These are phyloP conservation scores for Termitomyces sp. DNA, from an alignment of 768 basidiomycete species.

Conservation along the genomic window DNA sequence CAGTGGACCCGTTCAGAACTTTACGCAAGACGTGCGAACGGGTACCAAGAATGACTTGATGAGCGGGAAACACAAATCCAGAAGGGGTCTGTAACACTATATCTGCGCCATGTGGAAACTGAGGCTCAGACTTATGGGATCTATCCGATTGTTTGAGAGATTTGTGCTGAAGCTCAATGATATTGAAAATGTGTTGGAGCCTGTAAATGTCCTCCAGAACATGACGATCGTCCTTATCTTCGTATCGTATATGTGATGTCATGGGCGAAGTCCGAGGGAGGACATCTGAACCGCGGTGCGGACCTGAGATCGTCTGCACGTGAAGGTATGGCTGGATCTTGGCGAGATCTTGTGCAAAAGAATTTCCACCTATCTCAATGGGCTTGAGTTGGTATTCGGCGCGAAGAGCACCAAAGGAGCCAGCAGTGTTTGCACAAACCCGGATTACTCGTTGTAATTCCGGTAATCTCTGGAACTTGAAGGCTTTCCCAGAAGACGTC, in stretches of 20 bases:
- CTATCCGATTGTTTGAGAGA: constrained; percentile 13
- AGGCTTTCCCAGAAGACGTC: constrained; percentile 34
- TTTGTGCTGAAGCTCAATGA: constrained; percentile 23
- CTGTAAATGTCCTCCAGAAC: constrained; percentile 31
- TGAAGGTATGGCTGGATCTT: constrained; percentile 57
- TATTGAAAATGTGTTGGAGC: constrained; percentile 26
- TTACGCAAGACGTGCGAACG: constrained; percentile 43
- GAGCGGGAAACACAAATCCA: constrained; percentile 49
- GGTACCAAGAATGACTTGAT: constrained; percentile 59
- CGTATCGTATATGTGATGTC: neutral
- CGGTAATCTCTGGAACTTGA: constrained; percentile 77
- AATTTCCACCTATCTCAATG: constrained; percentile 50
- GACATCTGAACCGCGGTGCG: neutral
- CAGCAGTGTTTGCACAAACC: constrained; percentile 83
- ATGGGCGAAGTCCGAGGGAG: neutral
- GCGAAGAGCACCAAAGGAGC: constrained; percentile 82
- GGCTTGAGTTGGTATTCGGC: constrained; percentile 59
- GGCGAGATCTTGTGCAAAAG: constrained; percentile 61
- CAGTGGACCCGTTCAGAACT: constrained; percentile 30
- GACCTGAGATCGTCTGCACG: constrained; percentile 12
- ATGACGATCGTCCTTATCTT: constrained; percentile 29
- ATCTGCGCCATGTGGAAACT: constrained; percentile 55
- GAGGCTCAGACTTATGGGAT: constrained; percentile 7
- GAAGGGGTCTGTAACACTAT: constrained; percentile 40
- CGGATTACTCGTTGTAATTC: constrained; percentile 79